Evolutionary conservation across 1,284 basidiomycete genomes (phyloP).

Genomic region (Boletus sp.): DNA sequence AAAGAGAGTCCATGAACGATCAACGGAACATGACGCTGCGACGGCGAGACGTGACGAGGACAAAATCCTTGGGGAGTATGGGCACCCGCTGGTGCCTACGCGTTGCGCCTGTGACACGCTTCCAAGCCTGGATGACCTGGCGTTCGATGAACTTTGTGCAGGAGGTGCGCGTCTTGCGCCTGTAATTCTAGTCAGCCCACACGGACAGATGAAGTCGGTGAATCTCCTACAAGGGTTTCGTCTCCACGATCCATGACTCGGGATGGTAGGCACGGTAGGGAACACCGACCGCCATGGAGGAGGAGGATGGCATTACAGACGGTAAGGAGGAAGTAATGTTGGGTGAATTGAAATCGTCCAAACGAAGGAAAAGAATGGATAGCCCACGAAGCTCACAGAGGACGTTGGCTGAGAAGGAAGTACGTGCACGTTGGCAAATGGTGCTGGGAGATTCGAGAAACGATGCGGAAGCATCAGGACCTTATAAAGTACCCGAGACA

Average conservation of each 20-base stretch:
- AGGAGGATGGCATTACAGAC: constrained; percentile 15
- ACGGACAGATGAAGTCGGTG: not conserved
- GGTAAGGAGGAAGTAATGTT: not conserved
- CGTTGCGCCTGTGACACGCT: constrained; percentile 50
- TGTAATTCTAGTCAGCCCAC: constrained; percentile 7
- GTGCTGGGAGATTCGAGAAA: not conserved
- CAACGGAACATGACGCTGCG: constrained; percentile 41
- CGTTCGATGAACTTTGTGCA: constrained; percentile 52
- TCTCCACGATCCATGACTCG: constrained; percentile 28
- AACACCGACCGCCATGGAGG: too few relatives aligned
- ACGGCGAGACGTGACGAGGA: constrained; percentile 53
- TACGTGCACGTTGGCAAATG: constrained; percentile 7
- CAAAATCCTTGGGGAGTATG: constrained; percentile 54
- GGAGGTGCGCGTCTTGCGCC: constrained; percentile 30
- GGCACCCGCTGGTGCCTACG: constrained; percentile 51
- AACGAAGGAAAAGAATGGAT: constrained; percentile 29
- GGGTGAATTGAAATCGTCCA: constrained; percentile 21
- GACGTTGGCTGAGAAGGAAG: constrained; percentile 8
- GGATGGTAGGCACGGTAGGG: constrained; percentile 14
- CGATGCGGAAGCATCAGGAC: not conserved
- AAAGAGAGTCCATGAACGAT: not conserved
- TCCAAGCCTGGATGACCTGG: constrained; percentile 56
- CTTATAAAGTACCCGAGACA: constrained; percentile 22
- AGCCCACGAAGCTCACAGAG: constrained; percentile 24
- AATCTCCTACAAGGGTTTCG: constrained; percentile 23